Evolutionary conservation across 495 filamentous ascomycete species (phyloP).

Genomic region (Penicillium desertorum): DNA sequence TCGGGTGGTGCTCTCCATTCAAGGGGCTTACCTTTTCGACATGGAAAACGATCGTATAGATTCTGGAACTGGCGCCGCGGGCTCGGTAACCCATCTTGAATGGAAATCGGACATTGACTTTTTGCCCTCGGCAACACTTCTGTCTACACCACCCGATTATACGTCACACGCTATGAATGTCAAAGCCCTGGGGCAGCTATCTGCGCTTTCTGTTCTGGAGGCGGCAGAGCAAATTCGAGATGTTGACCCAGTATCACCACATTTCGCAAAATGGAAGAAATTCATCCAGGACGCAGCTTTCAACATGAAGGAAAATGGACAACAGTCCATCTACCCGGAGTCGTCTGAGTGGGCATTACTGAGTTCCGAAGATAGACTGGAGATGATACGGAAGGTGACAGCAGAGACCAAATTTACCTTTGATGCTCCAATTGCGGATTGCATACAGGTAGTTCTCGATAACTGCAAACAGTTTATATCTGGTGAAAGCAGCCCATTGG

Average conservation of each 20-base stretch:
- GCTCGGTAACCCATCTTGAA: slow-evolving; percentile 3
- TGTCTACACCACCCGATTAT: background rate
- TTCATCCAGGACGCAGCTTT: background rate
- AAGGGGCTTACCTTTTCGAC: background rate
- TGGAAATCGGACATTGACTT: slow-evolving; percentile 6
- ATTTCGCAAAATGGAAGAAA: slow-evolving; percentile 1
- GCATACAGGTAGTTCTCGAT: slow-evolving; percentile 9
- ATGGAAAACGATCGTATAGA: slow-evolving; percentile 3
- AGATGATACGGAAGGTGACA: background rate
- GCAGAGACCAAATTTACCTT: slow-evolving; percentile 4
- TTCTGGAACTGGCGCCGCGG: background rate
- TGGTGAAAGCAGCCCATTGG: slow-evolving; percentile 25
- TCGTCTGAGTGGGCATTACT: background rate
- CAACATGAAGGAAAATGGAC: background rate
- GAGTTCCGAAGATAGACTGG: background rate
- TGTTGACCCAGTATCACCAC: background rate
- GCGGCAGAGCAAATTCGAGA: slow-evolving; percentile 2
- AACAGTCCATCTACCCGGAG: background rate
- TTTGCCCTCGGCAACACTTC: background rate
- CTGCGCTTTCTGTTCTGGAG: slow-evolving; percentile 3
- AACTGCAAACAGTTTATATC: background rate
- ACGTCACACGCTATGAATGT: slow-evolving; percentile 3
- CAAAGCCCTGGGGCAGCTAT: slow-evolving; percentile 8
- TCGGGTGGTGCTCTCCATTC: background rate
- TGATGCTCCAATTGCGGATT: slow-evolving; percentile 5